These are phyloP conservation scores for Rostrohypoxylon terebratum DNA, from an alignment of 495 filamentous ascomycete species.

Conservation along the genomic window DNA sequence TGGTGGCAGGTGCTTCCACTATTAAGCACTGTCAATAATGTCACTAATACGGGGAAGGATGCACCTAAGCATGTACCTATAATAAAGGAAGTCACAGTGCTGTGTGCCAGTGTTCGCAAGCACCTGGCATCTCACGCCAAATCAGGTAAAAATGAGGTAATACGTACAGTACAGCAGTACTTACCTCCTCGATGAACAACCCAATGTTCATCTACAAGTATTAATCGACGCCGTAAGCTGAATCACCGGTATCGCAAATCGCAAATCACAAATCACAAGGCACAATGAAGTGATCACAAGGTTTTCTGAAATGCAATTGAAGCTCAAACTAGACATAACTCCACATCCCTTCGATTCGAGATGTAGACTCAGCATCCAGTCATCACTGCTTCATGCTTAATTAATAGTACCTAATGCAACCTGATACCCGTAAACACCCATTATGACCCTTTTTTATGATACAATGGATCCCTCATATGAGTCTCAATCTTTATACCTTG, in stretches of 20 bases:
- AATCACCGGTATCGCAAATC: constrained; percentile 4
- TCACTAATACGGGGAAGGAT: not conserved
- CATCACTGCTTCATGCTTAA: constrained; percentile 11
- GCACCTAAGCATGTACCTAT: constrained; percentile 1
- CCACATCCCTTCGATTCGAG: constrained; percentile 37
- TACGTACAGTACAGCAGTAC: too few species aligned
- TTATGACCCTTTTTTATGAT: constrained; percentile 16
- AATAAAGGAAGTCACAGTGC: not conserved
- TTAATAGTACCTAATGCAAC: constrained; percentile 19
- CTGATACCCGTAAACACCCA: constrained; percentile 7
- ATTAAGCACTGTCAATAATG: not conserved
- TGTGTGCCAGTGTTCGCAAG: too few species aligned
- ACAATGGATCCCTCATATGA: constrained; percentile 31
- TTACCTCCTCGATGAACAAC: constrained; percentile 1
- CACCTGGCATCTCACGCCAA: constrained; percentile 9
- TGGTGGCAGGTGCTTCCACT: not conserved
- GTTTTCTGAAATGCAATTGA: not conserved
- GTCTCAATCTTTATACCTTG: constrained; percentile 30
- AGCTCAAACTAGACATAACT: constrained; percentile 15
- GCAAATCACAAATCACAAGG: not conserved
- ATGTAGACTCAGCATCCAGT: constrained; percentile 22
- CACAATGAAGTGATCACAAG: not conserved
- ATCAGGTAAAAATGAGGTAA: constrained; percentile 30
- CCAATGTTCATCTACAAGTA: not conserved
- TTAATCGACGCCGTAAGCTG: not conserved